A percentile compares a stretch with the other conserved stretches of the same genome.
Conservation (phyloP, 768 basidiomycete genomes). For the Rossbeevera mucosa region DNA sequence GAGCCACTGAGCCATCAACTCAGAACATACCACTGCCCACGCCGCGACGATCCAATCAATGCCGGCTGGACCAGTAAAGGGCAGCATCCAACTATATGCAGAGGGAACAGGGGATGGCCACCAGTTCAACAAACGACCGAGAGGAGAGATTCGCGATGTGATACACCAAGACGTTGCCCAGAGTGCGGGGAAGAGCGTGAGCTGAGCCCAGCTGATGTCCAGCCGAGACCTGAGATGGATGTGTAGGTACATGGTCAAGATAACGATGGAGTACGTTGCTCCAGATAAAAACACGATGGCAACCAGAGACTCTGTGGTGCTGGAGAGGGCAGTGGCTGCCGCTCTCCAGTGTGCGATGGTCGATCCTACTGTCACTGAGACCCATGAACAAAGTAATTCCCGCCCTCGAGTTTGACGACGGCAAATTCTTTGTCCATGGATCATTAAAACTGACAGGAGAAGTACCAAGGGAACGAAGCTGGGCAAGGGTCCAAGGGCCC, state of each 20-base stretch:
- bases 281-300: constrained; percentile 41
- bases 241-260: constrained; percentile 39
- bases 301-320: constrained; percentile 42
- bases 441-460: constrained; percentile 21
- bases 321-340: constrained; percentile 54
- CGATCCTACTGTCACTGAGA: constrained; percentile 38
- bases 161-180: constrained; percentile 64
- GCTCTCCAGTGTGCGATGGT: constrained; percentile 40
- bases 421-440: constrained; percentile 32
- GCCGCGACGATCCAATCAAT: constrained; percentile 74
- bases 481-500: constrained; percentile 29
- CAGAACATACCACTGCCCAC: constrained; percentile 66
- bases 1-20: constrained; percentile 51
- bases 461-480: constrained; percentile 33
- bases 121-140: constrained; percentile 74
- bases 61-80: constrained; percentile 51
- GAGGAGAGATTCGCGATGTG: constrained; percentile 52
- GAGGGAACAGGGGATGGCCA: constrained; percentile 45
- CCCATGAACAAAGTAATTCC: constrained; percentile 32
- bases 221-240: constrained; percentile 32
- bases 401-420: constrained; percentile 25
- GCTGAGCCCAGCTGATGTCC: constrained; percentile 36
- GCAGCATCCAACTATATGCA: constrained; percentile 63
- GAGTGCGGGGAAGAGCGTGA: constrained; percentile 60
- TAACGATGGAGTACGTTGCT: constrained; percentile 40